Evolutionary conservation across 73 alveolate genomes (phyloP), one percentile per base, ranked within the genome.

Genomic region (Symbiodinium natans): DNA sequence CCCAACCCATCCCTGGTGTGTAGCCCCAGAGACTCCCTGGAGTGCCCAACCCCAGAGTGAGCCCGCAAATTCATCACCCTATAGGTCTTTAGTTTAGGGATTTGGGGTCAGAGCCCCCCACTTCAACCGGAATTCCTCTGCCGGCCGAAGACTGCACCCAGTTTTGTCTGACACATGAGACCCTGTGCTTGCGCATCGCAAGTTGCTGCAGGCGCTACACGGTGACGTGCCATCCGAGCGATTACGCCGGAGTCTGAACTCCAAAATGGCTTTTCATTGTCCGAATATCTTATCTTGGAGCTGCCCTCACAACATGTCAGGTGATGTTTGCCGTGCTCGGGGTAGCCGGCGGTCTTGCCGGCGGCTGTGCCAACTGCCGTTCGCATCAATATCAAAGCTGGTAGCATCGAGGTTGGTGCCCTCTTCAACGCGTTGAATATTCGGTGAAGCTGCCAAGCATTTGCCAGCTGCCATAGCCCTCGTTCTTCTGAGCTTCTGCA

Each of bases 321-420:
- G 95, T 56, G 21, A 88, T 88, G 95, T 88, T 88, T 31, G 95
- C 95, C 46, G 68, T 88, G 21, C 75, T 88, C 86, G 95, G 95
- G 15, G 95, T 82, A 17, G 95, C 88, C 4, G 98, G 98, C 41
- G 98, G 98, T 1, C 63, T 92, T 17, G 95, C 73, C 33, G 19
- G 36, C 23, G 71, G 15, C 68, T 52, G 25, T 52, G 59, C n/a
- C n/a, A n/a, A n/a, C n/a, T n/a, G n/a, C n/a, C n/a, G n/a, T n/a
- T n/a, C n/a, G n/a, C n/a, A n/a, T n/a, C n/a, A n/a, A n/a, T n/a
- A n/a, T n/a, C n/a, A n/a, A n/a, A n/a, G n/a, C n/a, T n/a, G n/a
- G n/a, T n/a, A n/a, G n/a, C n/a, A 7, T 48, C 33, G 42, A 88
- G 98, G 83, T 92, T 25, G 98, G 98, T 31, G 90, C 98, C 68